These are phyloP conservation scores for Russula virescens DNA, from an alignment of 768 basidiomycete species.

Conservation along the genomic window DNA sequence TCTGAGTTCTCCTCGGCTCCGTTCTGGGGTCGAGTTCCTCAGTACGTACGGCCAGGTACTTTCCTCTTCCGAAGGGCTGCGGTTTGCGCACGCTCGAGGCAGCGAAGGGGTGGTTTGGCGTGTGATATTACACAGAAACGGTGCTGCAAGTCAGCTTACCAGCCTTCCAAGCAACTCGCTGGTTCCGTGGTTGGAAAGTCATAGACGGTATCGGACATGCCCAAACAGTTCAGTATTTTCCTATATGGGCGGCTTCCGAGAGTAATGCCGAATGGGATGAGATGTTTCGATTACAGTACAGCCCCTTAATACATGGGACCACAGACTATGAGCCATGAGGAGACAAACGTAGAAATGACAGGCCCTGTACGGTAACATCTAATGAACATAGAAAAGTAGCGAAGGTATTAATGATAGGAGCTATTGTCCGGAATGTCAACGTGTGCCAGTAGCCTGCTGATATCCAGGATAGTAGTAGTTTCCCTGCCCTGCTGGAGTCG, in stretches of 20 bases:
- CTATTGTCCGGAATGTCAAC: constrained; percentile 3
- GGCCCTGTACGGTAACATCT: constrained; percentile 17
- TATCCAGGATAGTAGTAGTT: constrained; percentile 27
- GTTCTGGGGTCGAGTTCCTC: constrained; percentile 24
- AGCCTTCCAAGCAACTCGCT: constrained; percentile 3
- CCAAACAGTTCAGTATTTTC: not conserved
- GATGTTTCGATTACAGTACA: constrained; percentile 13
- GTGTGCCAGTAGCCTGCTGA: constrained; percentile 24
- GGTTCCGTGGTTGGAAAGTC: constrained; percentile 25
- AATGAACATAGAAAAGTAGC: not conserved
- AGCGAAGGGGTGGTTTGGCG: constrained; percentile 32
- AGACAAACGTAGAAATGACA: constrained; percentile 7
- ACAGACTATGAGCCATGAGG: not conserved
- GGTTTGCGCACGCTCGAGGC: constrained; percentile 24
- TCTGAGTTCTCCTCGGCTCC: constrained; percentile 25
- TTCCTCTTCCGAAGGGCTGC: constrained; percentile 29
- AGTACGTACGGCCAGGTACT: constrained; percentile 24
- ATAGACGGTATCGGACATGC: constrained; percentile 30
- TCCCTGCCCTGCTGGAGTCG: constrained; percentile 25
- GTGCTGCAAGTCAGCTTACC: constrained; percentile 29
- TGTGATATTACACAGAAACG: constrained; percentile 25
- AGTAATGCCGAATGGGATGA: not conserved
- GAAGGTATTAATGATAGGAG: not conserved
- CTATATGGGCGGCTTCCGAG: too few relatives aligned
- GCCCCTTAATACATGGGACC: not conserved